These are phyloP conservation scores for Neophaeococcomyces aloes DNA, from an alignment of 2,329 filamentous ascomycete genomes.

Conservation along the genomic window DNA sequence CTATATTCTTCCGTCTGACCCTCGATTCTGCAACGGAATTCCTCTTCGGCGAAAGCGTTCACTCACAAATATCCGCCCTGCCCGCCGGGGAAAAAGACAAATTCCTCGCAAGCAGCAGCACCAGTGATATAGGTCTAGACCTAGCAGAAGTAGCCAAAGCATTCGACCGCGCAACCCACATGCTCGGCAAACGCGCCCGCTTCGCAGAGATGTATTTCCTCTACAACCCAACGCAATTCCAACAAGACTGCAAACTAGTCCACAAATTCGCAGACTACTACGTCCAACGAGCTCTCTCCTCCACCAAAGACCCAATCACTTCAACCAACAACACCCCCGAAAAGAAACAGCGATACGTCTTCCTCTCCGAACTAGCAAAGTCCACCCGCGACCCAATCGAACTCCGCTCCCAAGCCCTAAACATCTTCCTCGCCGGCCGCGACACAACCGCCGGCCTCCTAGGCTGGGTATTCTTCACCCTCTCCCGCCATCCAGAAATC, in stretches of 20 bases:
- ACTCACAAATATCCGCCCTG: conserved; percentile 35
- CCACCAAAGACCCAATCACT: conserved; percentile 23
- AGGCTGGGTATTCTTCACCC: conserved; percentile 24
- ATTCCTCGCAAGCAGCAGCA: conserved; percentile 59
- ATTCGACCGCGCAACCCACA: conserved; percentile 26
- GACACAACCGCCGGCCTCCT: conserved; percentile 29
- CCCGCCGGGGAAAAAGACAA: too few species aligned
- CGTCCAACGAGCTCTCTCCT: conserved; percentile 33
- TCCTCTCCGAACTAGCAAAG: conserved; percentile 16
- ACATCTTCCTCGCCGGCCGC: conserved; percentile 28
- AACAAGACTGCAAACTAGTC: conserved; percentile 31
- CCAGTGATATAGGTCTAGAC: conserved; percentile 60
- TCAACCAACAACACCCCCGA: too few species aligned
- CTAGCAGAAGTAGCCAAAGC: conserved; percentile 25
- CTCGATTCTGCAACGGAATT: conserved; percentile 87
- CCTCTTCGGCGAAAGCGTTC: conserved; percentile 65
- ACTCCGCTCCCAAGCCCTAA: conserved; percentile 25
- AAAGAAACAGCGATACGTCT: conserved; percentile 12
- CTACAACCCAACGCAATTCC: conserved; percentile 31
- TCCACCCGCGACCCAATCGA: conserved; percentile 18
- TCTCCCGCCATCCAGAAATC: conserved; percentile 21
- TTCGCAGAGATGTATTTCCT: conserved; percentile 30
- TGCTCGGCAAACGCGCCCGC: conserved; percentile 24
- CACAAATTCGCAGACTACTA: conserved; percentile 42
- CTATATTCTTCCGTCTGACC: conserved; percentile 43